These are phyloP conservation scores for Marchantia paleacea DNA, from an alignment of 225 moss, liverwort and hornwort genomes.

Conservation along the genomic window DNA sequence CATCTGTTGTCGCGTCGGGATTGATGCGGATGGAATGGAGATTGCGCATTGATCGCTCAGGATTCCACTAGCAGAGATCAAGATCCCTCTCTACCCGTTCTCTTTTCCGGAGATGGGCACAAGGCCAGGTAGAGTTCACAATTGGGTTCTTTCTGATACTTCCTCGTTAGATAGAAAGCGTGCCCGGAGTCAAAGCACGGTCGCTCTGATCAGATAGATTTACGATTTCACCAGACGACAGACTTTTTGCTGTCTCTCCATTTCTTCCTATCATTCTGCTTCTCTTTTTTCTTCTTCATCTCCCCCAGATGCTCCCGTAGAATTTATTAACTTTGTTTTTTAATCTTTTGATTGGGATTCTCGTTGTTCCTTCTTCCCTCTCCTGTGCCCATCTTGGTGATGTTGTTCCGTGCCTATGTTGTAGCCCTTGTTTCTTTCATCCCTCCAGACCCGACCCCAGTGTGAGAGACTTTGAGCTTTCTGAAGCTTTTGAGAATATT, in stretches of 20 bases:
- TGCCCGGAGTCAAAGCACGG: neutral
- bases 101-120: neutral
- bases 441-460: neutral
- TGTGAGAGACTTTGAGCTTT: neutral
- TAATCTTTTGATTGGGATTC: neutral
- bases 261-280: neutral
- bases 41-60: neutral
- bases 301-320: too few relatives aligned
- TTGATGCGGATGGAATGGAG: neutral
- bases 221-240: neutral
- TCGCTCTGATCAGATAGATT: neutral
- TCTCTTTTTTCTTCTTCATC: neutral
- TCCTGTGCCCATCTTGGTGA: neutral
- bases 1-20: neutral
- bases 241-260: neutral
- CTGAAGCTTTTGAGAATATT: conserved; percentile 5
- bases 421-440: neutral
- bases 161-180: neutral
- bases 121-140: neutral
- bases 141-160: neutral
- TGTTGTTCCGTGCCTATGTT: neutral
- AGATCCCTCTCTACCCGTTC: neutral
- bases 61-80: neutral
- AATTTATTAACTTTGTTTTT: neutral
- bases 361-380: neutral